Base-by-base conservation (phyloP, 495 filamentous ascomycete species). In the Penicillium silybi region DNA sequence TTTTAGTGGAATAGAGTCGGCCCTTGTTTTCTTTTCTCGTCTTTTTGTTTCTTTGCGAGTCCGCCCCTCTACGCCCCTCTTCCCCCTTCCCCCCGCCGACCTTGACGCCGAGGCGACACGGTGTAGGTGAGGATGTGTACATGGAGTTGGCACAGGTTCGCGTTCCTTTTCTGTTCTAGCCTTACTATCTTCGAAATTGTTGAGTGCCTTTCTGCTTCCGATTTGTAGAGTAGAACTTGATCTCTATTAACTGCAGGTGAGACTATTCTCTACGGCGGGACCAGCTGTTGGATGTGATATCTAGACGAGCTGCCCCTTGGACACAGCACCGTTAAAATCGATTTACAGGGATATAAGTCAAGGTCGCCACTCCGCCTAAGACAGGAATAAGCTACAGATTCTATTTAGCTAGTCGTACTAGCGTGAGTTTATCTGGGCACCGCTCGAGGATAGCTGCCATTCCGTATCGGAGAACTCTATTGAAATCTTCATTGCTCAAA, bases 1-100 rank as follows among this genome's bases (percentile, higher is more conserved):
- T 75, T 71, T 73, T 72, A 70, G 69, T 73, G 69, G 66, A 72
- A 73, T 75, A 73, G 72, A 75, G 70, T 72, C 64, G 67, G 66
- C 41, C 35, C 34, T 23, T 43, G 6, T 29, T 44, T 23, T 44
- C 1, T 44, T 32, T 29, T 54, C 42, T 27, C n/a, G 15, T 29
- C 25, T 17, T 44, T 43, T 44, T 23, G 42, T 23, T 15, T 23
- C 20, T n/a, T 20, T 19, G 15, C 18, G 25, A 44, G 42, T 46
- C 42, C 20, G 26, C 37, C 51, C 38, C 44, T 23, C 19, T 45
- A 22, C n/a, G 40, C 37, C 11, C 23, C 29, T 44, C 32, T 25
- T n/a, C 37, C 29, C 7, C 42, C 42, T 18, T 5, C n/a, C 13
- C 20, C 18, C 23, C 23, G 20, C 23, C 42, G 22, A 39, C 37